These are phyloP conservation scores for Chaetomiaceae sp. DNA, from an alignment of 2,329 filamentous ascomycete genomes.

Conservation along the genomic window DNA sequence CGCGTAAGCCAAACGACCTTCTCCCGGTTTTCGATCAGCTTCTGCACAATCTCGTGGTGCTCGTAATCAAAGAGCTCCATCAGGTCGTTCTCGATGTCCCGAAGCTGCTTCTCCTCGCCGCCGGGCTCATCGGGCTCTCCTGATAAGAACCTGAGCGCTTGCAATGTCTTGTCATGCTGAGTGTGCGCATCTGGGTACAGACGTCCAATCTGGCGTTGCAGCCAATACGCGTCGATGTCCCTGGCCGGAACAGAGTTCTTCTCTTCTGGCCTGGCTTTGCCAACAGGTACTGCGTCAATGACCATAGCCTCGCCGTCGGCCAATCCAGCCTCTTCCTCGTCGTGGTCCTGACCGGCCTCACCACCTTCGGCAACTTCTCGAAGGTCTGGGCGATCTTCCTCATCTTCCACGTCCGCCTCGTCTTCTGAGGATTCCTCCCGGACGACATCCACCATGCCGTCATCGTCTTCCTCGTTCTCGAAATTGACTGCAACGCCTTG, in stretches of 20 bases:
- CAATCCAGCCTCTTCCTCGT: constrained; percentile 44
- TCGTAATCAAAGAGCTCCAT: constrained; percentile 99
- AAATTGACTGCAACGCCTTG: constrained; percentile 98
- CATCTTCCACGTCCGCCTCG: constrained; percentile 58
- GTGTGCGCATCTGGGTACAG: constrained; percentile 88
- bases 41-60: constrained; percentile 85
- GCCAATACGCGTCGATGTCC: constrained; percentile 95
- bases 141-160: constrained; percentile 75
- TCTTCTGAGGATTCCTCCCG: constrained; percentile 81
- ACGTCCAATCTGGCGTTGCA: constrained; percentile 84
- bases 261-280: constrained; percentile 44
- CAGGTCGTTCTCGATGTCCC: constrained; percentile 95
- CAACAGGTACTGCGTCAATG: constrained; percentile 60
- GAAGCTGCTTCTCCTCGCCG: constrained; percentile 75
- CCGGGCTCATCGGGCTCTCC: constrained; percentile 63
- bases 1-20: constrained; percentile 94
- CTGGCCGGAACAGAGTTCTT: constrained; percentile 67
- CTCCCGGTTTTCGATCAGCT: constrained; percentile 84
- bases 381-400: constrained; percentile 50
- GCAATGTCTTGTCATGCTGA: constrained; percentile 85
- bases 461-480: constrained; percentile 83
- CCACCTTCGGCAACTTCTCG: constrained; percentile 48
- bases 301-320: constrained; percentile 71
- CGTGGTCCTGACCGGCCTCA: constrained; percentile 41
- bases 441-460: constrained; percentile 74